Evolutionary conservation across 148 eudicot species (phyloP).

Genomic region (Amaranthus palmeri): DNA sequence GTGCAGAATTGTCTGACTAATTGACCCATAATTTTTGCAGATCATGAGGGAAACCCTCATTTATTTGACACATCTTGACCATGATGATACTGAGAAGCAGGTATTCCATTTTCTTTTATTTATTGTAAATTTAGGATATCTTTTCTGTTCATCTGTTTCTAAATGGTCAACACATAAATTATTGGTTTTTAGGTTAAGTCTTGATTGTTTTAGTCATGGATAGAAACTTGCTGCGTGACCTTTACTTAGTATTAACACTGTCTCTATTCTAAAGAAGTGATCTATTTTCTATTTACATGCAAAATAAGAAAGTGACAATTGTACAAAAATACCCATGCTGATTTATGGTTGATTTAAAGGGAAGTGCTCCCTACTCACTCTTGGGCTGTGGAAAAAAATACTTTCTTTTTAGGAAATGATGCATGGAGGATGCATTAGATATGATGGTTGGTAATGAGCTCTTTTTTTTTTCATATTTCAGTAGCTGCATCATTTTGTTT

Average conservation of each 20-base stretch:
- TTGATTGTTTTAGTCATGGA: not conserved
- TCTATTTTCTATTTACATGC: no score
- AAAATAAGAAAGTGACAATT: no score
- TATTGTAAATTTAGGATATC: not conserved
- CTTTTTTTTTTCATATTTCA: not conserved
- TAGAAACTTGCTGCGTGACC: not conserved
- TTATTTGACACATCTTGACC: conserved; percentile 92
- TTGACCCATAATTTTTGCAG: conserved; percentile 39
- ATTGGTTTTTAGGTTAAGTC: not conserved
- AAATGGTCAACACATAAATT: not conserved
- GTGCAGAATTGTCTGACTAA: conserved; percentile 1
- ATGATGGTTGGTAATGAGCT: not conserved
- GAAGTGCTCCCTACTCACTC: no score
- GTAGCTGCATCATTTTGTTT: not conserved
- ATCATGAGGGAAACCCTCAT: conserved; percentile 96
- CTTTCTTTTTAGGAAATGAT: no score
- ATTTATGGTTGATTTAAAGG: no score
- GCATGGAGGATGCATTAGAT: no score
- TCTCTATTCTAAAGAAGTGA: no score
- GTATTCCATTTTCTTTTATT: conserved; percentile 28
- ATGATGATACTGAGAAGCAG: conserved; percentile 99
- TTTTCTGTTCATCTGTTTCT: not conserved
- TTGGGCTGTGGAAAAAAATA: no score
- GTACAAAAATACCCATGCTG: no score
- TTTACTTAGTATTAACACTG: no score